Evolutionary conservation across 2,329 filamentous ascomycete genomes (phyloP), one percentile per base, ranked within the genome.

Genomic region (Dothidotthia symphoricarpi): DNA sequence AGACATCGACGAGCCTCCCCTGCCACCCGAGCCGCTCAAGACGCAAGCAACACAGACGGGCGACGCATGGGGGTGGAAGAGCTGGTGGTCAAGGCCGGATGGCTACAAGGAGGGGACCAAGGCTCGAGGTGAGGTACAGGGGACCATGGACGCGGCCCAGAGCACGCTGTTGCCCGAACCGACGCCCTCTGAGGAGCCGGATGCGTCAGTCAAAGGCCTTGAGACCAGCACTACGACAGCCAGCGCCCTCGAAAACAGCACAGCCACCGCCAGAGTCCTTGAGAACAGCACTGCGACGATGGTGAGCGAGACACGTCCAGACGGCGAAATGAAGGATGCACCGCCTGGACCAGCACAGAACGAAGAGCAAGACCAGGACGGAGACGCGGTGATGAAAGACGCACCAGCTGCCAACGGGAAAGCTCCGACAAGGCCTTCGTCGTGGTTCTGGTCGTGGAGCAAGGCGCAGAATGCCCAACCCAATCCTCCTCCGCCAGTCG

Each of bases 361-460:
- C 10, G 25, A 50, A 19, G n/a, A n/a, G n/a, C n/a, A n/a, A n/a
- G n/a, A n/a, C n/a, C n/a, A n/a, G n/a, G n/a, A n/a, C n/a, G n/a
- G n/a, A 22, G 40, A 49, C 10, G 44, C 36, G 12, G 45, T 57
- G 14, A 34, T 48, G 16, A 50, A 53, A 31, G 51, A 57, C 31
- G 39, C 45, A 2, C 27, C 49, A 10, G 31, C 39, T 16, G 25
- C 40, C 22, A 33, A 24, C 7, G 41, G 38, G 14, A 43, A 44
- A 28, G 19, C 42, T 3, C 36, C 55, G 14, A 29, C 51, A 14
- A 55, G 43, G 15, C 52, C 46, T 29, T 39, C 55, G 6, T 72
- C 71, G 9, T 76, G 73, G 73, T 76, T 76, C 44, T 69, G 72
- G 47, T 45, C 68, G 6, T 75, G 73, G 73, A 75, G 71, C 43